Conservation (phyloP, 768 basidiomycete genomes). For the Phaffia tasmanica region DNA sequence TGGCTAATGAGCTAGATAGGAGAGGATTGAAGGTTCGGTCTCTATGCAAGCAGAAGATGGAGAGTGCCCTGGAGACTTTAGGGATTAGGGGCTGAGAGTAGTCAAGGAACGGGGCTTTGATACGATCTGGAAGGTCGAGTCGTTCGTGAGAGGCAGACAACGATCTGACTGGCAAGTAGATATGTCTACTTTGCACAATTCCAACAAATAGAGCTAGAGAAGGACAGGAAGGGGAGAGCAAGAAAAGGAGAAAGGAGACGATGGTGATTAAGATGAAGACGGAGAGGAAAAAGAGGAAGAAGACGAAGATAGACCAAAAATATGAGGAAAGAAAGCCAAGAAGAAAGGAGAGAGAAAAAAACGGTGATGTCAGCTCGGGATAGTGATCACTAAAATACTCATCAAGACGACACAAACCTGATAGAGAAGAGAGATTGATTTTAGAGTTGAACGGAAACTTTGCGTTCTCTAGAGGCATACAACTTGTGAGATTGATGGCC, state of each 20-base stretch:
- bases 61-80: background rate
- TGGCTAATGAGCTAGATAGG: too few species aligned
- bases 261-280: background rate
- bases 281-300: background rate
- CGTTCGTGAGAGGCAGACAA: background rate
- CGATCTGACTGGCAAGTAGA: slow-evolving; percentile 9
- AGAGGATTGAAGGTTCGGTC: too few species aligned
- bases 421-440: too few species aligned
- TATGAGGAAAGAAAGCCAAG: background rate
- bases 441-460: too few species aligned
- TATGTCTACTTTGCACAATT: too few species aligned
- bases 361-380: background rate
- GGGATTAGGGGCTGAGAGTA: background rate
- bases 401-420: too few species aligned
- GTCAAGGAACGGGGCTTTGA: background rate
- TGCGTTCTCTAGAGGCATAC: too few species aligned
- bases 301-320: too few species aligned
- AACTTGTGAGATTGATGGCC: too few species aligned
- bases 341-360: background rate
- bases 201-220: too few species aligned
- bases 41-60: too few species aligned
- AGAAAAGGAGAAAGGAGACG: background rate
- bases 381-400: too few species aligned
- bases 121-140: background rate
- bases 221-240: background rate